A percentile compares a stretch with the other conserved stretches of the same genome.
These are phyloP conservation scores for Verticillium tricorpus DNA, from an alignment of 2,329 filamentous ascomycete genomes.

Conservation along the genomic window DNA sequence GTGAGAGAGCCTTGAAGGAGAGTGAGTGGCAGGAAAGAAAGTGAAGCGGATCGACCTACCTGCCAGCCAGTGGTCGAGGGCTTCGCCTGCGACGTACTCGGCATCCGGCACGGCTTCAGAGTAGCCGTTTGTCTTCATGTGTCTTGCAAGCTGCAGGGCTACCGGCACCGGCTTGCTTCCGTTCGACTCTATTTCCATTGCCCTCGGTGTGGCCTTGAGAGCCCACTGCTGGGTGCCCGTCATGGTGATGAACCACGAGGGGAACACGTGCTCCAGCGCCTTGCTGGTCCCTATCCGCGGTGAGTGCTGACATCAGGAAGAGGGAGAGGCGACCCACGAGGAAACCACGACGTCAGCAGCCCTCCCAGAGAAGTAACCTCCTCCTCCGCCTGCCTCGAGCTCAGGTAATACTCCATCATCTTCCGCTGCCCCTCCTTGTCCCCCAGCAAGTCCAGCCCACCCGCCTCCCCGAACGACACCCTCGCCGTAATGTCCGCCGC, in stretches of 20 bases:
- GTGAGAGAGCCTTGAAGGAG: neutral
- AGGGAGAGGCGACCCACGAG: neutral
- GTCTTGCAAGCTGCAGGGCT: neutral
- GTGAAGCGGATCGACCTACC: neutral
- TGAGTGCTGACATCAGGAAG: neutral
- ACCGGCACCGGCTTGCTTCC: neutral
- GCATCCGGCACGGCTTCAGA: neutral
- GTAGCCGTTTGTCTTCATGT: neutral
- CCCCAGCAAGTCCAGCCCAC: neutral
- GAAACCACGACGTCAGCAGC: neutral
- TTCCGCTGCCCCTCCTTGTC: neutral
- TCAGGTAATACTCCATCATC: neutral
- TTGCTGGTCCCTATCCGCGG: neutral
- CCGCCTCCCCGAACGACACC: neutral
- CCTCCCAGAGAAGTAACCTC: neutral
- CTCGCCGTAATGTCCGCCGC: neutral
- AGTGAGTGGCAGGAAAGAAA: neutral
- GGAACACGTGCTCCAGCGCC: neutral
- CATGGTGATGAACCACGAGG: neutral
- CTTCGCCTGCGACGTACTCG: neutral
- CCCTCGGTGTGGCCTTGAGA: neutral
- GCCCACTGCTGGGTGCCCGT: neutral
- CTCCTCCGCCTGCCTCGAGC: neutral
- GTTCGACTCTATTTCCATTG: neutral
- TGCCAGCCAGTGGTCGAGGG: neutral